Percentiles rank a stretch among this genome's conserved stretches.
Conservation (phyloP, 2,329 filamentous ascomycete genomes). For the Beauveria scarabaeidicola region DNA sequence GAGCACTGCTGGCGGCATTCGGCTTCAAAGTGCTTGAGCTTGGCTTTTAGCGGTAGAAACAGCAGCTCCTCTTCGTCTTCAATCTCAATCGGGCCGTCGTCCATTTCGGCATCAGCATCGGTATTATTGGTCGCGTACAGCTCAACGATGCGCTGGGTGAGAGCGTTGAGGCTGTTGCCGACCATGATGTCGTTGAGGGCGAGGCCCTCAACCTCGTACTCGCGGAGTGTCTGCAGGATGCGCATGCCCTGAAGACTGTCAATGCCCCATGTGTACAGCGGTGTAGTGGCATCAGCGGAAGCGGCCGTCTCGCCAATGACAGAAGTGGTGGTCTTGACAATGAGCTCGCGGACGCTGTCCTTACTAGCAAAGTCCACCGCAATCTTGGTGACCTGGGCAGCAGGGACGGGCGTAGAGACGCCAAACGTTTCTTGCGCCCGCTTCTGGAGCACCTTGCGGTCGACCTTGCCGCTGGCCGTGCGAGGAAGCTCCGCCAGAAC, state of each 20-base stretch:
- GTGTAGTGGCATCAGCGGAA: not conserved
- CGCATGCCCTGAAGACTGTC: slow-evolving; percentile 10
- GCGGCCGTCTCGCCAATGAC: slow-evolving; percentile 3
- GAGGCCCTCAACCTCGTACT: slow-evolving; percentile 3
- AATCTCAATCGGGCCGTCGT: slow-evolving; percentile 6
- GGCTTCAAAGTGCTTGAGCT: slow-evolving; percentile 10
- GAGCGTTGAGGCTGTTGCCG: slow-evolving; percentile 6
- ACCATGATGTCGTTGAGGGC: slow-evolving; percentile 7
- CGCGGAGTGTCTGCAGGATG: slow-evolving; percentile 1
- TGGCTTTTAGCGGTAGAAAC: slow-evolving; percentile 1
- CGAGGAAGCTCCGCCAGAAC: slow-evolving; percentile 9
- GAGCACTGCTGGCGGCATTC: slow-evolving; percentile 6
- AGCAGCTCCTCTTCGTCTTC: slow-evolving; percentile 11
- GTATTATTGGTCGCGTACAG: not conserved
- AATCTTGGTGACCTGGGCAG: not conserved
- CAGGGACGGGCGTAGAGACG: not conserved
- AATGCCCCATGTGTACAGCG: slow-evolving; percentile 10
- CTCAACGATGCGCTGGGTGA: slow-evolving; percentile 4
- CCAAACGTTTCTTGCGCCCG: slow-evolving; percentile 4
- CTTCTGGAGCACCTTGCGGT: slow-evolving; percentile 9
- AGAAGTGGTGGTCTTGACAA: not conserved
- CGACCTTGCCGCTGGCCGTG: slow-evolving; percentile 11
- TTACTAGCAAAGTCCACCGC: not conserved
- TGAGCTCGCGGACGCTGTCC: slow-evolving; percentile 5
- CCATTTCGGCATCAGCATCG: not conserved